Evolutionary conservation across 2,329 filamentous ascomycete species (phyloP), one percentile per base, ranked within the genome.

Genomic region (Neofusicoccum sp.): DNA sequence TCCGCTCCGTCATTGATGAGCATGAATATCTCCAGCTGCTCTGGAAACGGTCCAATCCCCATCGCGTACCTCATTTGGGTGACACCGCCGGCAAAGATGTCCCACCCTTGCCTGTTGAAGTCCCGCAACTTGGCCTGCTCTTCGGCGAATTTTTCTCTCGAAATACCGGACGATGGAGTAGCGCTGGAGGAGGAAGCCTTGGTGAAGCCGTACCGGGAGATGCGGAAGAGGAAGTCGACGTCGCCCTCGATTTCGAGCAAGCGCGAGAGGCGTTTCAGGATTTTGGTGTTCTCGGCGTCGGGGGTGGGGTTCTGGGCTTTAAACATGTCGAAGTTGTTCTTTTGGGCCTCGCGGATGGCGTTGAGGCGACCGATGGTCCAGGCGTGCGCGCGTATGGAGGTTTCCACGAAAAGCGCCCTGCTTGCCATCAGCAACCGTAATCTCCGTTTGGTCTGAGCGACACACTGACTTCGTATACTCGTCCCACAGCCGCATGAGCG

Each of bases 191-290:
- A 1, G 6, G 47, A 20, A 28, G 12, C 26, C 5, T n/a, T 41
- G 7, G 49, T 44, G 28, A 57, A 57, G 40, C 53, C 53, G 11
- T 45, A 57, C 8, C 53, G 53, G 8, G 38, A 43, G 4, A 57
- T 57, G 14, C 41, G 38, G 20, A 57, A 43, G 31, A 44, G n/a
- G 28, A 34, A 36, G n/a, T 57, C 53, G 16, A 44, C 30, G 14
- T 57, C 53, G 11, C 53, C 38, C 28, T 57, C 53, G 14, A 57
- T 16, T 16, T 57, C 53, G 40, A 57, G 14, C 3, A 57, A 34
- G 4, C n/a, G 28, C 3, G 53, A 3, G 11, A 57, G 53, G 3
- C 28, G 53, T 5, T 5, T n/a, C 5, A 11, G 16, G 5, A 57
- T 57, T 12, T 43, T 57, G 3, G 53, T 43, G 30, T 57, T 57